Base-by-base conservation (phyloP, 805 yeast species). In the Metschnikowia borealis region DNA sequence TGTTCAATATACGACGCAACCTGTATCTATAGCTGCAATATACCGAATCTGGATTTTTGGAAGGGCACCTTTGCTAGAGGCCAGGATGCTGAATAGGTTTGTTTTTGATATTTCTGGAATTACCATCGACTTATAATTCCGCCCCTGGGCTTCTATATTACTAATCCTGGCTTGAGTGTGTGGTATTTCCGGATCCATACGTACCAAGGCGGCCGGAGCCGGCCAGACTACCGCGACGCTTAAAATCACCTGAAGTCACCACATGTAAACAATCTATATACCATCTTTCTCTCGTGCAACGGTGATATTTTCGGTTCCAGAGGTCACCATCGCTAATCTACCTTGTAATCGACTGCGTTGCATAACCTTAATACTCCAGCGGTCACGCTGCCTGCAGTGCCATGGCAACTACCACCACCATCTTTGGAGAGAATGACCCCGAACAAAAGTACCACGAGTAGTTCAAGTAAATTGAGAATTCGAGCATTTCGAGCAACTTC, bases 1-100 rank as follows among this genome's bases (percentile, higher is more conserved):
- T 18, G 45, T 13, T 20, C 36, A 13, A 41, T 41, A 14, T 41
- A 31, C 36, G 45, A 32, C 37, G 45, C 45, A 33, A 41, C 45
- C 45, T 41, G 45, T 31, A 31, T 15, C 35, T 40, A 29, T 20
- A 41, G 44, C 37, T 41, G 45, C 29, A 41, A 41, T 31, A 14
- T 13, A 4, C 31, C n/a, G 37, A n/a, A 15, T 32, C 10, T 20
- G 29, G 18, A 7, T 14, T 20, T 38, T 23, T 33, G 29, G 7
- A 21, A 39, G 13, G 5, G 11, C 2, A 11, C 5, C 29, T 26
- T 26, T 8, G 4, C 11, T 26, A 26, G 29, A 26, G 11, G 10
- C 29, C 29, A 26, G 13, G 10, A 26, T 8, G 4, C 11, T 26
- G 5, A 26, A 26, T 8, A 8, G 11, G 29, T 26, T 26, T 26